phyloP scores from a whole-genome alignment of 768 basidiomycete species.

The Boletus sensibilis region DNA sequence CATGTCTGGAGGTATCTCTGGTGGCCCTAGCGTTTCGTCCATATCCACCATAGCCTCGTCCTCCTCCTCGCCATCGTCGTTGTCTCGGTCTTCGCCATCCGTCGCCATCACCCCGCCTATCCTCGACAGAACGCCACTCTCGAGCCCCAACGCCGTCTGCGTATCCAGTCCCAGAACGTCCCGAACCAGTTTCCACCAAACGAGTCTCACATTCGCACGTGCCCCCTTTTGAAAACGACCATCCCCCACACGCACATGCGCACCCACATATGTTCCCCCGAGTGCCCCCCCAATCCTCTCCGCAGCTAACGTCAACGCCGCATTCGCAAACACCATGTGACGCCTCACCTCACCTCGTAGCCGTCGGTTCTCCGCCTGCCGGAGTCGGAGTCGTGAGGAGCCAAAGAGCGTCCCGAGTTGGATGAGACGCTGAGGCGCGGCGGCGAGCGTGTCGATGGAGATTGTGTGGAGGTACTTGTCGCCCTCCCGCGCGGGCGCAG shows the following conservation, averaged over 20 bases:
- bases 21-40: constrained; percentile 10
- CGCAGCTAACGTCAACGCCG: constrained; percentile 43
- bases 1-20: constrained; percentile 19
- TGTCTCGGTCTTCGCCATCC: background rate
- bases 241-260: constrained; percentile 70
- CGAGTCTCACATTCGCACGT: constrained; percentile 39
- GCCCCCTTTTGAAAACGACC: constrained; percentile 53
- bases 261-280: constrained; percentile 53
- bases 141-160: constrained; percentile 36
- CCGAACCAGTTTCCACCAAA: constrained; percentile 61
- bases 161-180: constrained; percentile 43
- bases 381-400: constrained; percentile 62
- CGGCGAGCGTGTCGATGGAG: constrained; percentile 12
- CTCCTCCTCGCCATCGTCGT: background rate
- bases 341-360: constrained; percentile 50
- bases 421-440: constrained; percentile 46
- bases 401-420: constrained; percentile 78
- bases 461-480: constrained; percentile 10
- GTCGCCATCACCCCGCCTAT: background rate
- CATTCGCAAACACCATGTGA: constrained; percentile 57
- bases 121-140: constrained; percentile 6
- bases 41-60: background rate
- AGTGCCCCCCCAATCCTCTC: constrained; percentile 43
- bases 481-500: constrained; percentile 4
- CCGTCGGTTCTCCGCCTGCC: constrained; percentile 36